phyloP scores from a whole-genome alignment of 169 alveolate genomes.

The Condylostoma magnum region DNA sequence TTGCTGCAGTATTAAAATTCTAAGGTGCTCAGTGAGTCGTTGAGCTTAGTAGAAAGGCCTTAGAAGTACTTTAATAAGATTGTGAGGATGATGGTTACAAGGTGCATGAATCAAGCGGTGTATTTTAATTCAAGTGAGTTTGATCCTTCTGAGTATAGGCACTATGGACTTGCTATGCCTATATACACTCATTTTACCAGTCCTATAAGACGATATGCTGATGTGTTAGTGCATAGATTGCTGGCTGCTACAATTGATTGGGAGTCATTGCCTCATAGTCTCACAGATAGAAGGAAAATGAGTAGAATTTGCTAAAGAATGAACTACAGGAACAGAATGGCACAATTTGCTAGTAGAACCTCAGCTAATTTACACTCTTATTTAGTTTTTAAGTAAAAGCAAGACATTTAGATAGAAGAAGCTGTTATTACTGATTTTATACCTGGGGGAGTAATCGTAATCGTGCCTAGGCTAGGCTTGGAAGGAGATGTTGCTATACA shows the following conservation, averaged over 20 bases:
- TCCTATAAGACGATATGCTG: conserved; percentile 99
- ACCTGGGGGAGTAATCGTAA: conserved; percentile 44
- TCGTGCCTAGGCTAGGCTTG: conserved; percentile 67
- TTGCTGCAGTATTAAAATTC: conserved; percentile 83
- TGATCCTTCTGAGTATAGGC: conserved; percentile 80
- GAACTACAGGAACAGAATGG: conserved; percentile 90
- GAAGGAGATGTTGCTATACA: conserved; percentile 39
- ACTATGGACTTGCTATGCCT: conserved; percentile 96
- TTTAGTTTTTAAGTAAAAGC: conserved; percentile 75
- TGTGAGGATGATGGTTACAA: conserved; percentile 89
- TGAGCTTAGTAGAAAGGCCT: conserved; percentile 78
- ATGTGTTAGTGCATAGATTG: conserved; percentile 95
- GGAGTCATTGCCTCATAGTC: conserved; percentile 72
- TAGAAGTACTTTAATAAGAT: conserved; percentile 87
- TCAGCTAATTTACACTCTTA: conserved; percentile 88
- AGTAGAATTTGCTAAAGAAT: conserved; percentile 88
- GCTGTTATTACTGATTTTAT: conserved; percentile 48
- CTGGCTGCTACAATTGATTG: conserved; percentile 88
- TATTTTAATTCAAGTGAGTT: conserved; percentile 85
- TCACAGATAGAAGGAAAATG: conserved; percentile 87
- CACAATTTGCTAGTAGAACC: conserved; percentile 93
- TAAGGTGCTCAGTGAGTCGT: conserved; percentile 84
- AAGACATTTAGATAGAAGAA: conserved; percentile 43
- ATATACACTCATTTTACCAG: conserved; percentile 98
- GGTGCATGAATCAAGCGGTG: conserved; percentile 95